A percentile compares a stretch with the other conserved stretches of the same genome.
Evolutionary conservation across 1,284 basidiomycete species (phyloP).

Genomic region (Omphalotus olearius): DNA sequence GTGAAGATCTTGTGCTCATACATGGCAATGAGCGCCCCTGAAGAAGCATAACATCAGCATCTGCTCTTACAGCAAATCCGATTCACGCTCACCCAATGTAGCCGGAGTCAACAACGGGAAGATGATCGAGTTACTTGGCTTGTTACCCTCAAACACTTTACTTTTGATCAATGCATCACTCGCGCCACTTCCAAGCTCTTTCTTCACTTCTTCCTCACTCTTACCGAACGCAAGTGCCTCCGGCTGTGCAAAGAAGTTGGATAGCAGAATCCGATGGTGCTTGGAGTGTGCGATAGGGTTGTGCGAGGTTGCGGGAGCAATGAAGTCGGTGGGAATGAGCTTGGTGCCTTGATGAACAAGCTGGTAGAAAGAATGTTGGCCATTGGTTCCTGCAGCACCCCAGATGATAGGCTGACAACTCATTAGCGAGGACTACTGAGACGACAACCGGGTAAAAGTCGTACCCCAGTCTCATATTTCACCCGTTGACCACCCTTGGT

Average conservation of each 20-base stretch:
- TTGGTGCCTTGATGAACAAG: conserved; percentile 95
- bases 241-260: conserved; percentile 98
- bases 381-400: conserved; percentile 98
- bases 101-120: conserved; percentile 92
- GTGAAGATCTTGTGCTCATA: conserved; percentile 99
- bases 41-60: not conserved
- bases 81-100: conserved; percentile 58
- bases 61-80: no score
- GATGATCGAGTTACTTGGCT: conserved; percentile 95
- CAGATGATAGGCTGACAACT: conserved; percentile 85
- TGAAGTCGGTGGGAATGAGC: conserved; percentile 91
- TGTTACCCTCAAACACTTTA: conserved; percentile 98
- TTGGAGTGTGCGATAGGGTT: conserved; percentile 86
- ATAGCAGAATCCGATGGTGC: conserved; percentile 96
- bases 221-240: conserved; percentile 98
- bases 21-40: conserved; percentile 78
- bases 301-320: conserved; percentile 90
- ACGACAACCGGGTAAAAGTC: conserved; percentile 24
- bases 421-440: not conserved
- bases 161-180: conserved; percentile 89
- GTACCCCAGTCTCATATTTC: conserved; percentile 92
- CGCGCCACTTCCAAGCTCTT: conserved; percentile 76
- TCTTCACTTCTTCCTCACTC: conserved; percentile 82
- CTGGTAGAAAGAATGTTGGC: conserved; percentile 99
- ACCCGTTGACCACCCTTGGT: conserved; percentile 93